These are phyloP conservation scores for Funneliformis geosporum DNA, from an alignment of 192 early-diverging fungal species.

Conservation along the genomic window DNA sequence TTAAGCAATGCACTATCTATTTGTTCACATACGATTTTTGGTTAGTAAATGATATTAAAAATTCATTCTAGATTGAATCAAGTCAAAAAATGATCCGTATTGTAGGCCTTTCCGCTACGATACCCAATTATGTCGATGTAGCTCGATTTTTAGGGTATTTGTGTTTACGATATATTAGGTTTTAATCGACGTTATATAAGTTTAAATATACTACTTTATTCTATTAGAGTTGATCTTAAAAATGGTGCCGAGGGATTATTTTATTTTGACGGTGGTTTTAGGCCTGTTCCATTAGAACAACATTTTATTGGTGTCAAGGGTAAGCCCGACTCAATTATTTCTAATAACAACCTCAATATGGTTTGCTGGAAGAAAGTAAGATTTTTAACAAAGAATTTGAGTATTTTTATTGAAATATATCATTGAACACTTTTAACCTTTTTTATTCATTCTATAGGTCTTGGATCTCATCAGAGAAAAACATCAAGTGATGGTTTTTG, in stretches of 20 bases:
- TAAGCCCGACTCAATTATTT: constrained; percentile 70
- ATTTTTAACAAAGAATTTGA: constrained; percentile 33
- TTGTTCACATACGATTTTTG: background rate
- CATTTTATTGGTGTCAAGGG: constrained; percentile 93
- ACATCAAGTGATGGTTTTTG: constrained; percentile 99
- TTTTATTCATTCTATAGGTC: constrained; percentile 41
- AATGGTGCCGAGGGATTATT: constrained; percentile 70
- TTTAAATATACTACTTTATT: background rate
- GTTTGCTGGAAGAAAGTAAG: constrained; percentile 81
- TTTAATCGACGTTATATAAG: background rate
- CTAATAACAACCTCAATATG: constrained; percentile 71
- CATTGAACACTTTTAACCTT: background rate
- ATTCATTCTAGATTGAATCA: constrained; percentile 60
- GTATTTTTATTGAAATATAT: constrained; percentile 24
- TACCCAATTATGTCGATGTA: constrained; percentile 98
- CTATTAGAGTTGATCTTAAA: constrained; percentile 15
- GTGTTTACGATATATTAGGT: background rate
- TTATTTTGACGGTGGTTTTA: constrained; percentile 93
- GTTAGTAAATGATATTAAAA: background rate
- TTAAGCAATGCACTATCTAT: background rate
- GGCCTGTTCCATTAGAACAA: constrained; percentile 95
- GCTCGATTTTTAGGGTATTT: constrained; percentile 78
- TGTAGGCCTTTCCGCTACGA: constrained; percentile 94
- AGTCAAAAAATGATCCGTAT: constrained; percentile 95
- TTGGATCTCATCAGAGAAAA: constrained; percentile 72